These are phyloP conservation scores for Lentinula aciculospora DNA, from an alignment of 768 basidiomycete species.

Conservation along the genomic window DNA sequence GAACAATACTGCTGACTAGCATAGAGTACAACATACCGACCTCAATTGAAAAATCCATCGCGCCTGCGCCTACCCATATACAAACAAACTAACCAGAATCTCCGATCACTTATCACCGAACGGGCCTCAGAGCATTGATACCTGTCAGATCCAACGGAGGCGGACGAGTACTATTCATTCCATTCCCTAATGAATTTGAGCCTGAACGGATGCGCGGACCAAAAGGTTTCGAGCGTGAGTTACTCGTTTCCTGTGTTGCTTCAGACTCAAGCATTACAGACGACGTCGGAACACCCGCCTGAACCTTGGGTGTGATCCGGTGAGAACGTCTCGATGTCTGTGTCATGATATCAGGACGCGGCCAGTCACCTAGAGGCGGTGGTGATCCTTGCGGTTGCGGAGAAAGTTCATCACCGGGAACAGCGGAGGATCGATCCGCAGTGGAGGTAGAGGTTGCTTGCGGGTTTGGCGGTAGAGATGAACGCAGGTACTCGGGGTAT, in stretches of 20 bases:
- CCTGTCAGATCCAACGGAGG: constrained; percentile 21
- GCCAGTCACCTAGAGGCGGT: constrained; percentile 51
- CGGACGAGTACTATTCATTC: constrained; percentile 17
- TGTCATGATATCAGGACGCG: constrained; percentile 34
- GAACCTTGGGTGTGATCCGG: constrained; percentile 15
- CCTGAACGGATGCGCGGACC: constrained; percentile 25
- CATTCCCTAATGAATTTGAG: constrained; percentile 15
- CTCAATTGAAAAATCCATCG: not conserved
- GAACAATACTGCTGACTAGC: not conserved
- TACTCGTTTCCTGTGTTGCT: not conserved
- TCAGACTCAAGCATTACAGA: not conserved
- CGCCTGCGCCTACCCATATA: constrained; percentile 1
- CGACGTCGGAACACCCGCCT: constrained; percentile 6
- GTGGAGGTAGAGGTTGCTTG: constrained; percentile 3
- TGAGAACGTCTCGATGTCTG: constrained; percentile 25
- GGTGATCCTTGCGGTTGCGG: constrained; percentile 23
- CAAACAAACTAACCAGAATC: too few relatives aligned
- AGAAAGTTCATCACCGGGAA: not conserved
- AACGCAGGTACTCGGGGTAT: constrained; percentile 7
- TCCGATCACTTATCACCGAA: not conserved
- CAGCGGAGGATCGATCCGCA: not conserved
- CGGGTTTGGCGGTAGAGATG: constrained; percentile 12
- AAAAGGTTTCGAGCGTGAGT: constrained; percentile 22
- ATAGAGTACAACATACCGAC: not conserved
- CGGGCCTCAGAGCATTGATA: constrained; percentile 13